These are phyloP conservation scores for Chlamydomonas sp. DNA, from an alignment of 139 green algal species.

Conservation along the genomic window DNA sequence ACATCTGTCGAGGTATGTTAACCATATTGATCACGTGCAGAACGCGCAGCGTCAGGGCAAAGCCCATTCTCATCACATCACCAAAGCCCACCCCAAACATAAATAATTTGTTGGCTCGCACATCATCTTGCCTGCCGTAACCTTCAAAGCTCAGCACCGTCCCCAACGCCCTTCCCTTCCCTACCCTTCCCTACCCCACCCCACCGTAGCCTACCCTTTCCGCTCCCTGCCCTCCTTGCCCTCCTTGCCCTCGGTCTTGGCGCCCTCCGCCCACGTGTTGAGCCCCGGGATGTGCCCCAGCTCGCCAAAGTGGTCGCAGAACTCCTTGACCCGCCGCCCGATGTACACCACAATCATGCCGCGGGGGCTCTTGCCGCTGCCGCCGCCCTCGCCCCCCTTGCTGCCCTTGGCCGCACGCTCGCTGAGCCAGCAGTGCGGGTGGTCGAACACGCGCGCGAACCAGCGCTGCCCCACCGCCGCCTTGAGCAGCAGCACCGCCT, in stretches of 20 bases:
- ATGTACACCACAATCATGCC: slow-evolving; percentile 41
- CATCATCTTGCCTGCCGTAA: too few species aligned
- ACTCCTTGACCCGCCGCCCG: slow-evolving; percentile 22
- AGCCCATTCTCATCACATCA: too few species aligned
- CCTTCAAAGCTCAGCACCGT: too few species aligned
- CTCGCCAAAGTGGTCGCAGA: slow-evolving; percentile 8
- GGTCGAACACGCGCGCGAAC: slow-evolving; percentile 16
- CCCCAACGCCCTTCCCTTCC: too few species aligned
- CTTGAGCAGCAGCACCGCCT: slow-evolving; percentile 29
- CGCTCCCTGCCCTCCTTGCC: too few species aligned
- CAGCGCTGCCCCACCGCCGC: slow-evolving; percentile 29
- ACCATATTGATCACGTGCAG: too few species aligned
- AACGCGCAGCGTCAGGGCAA: too few species aligned
- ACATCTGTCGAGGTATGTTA: too few species aligned
- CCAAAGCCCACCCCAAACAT: too few species aligned
- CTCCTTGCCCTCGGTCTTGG: not conserved
- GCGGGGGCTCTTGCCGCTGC: slow-evolving; percentile 17
- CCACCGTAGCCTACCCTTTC: too few species aligned
- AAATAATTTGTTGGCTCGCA: too few species aligned
- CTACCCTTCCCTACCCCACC: too few species aligned
- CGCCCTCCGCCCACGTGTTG: not conserved
- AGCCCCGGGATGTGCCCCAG: slow-evolving; percentile 34
- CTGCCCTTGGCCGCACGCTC: not conserved
- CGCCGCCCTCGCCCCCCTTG: not conserved
- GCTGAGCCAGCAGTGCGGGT: slow-evolving; percentile 35